Evolutionary conservation across 2,329 filamentous ascomycete species (phyloP).

Genomic region (Claviceps maximensis): DNA sequence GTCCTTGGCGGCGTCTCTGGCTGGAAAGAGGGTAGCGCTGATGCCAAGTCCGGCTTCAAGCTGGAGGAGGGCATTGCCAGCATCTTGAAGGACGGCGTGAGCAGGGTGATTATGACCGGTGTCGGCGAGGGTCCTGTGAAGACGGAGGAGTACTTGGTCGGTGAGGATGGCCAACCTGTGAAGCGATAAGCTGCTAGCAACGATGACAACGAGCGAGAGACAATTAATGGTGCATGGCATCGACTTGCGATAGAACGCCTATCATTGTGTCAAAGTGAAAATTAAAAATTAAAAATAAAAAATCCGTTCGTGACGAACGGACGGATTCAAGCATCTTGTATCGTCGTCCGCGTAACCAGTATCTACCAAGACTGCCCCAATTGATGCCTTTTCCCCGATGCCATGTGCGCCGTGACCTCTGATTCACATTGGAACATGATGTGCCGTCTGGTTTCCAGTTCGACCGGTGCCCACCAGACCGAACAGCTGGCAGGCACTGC

Average conservation of each 20-base stretch:
- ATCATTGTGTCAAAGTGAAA: background rate
- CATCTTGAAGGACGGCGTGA: constrained; percentile 64
- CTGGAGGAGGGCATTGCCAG: constrained; percentile 53
- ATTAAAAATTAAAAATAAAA: background rate
- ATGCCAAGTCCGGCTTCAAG: constrained; percentile 40
- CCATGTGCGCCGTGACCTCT: background rate
- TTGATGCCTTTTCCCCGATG: background rate
- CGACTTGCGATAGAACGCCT: too few species aligned
- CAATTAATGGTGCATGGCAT: too few species aligned
- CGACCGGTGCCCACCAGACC: background rate
- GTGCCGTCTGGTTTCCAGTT: background rate
- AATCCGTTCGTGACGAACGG: background rate
- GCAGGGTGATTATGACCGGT: constrained; percentile 77
- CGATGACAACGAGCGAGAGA: background rate
- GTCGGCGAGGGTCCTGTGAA: constrained; percentile 82
- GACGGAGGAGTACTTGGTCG: constrained; percentile 65
- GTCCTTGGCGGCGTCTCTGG: constrained; percentile 52
- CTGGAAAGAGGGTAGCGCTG: constrained; percentile 50
- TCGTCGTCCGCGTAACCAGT: background rate
- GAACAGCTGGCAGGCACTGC: constrained; percentile 2
- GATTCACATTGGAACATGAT: background rate
- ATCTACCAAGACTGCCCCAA: background rate
- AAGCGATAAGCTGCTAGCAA: constrained; percentile 14
- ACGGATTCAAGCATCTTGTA: background rate
- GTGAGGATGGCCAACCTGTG: constrained; percentile 44